Percentiles rank a stretch among this genome's conserved stretches.
Conservation (phyloP, 2,329 filamentous ascomycete species). For the Teratosphaeria zuluensis region DNA sequence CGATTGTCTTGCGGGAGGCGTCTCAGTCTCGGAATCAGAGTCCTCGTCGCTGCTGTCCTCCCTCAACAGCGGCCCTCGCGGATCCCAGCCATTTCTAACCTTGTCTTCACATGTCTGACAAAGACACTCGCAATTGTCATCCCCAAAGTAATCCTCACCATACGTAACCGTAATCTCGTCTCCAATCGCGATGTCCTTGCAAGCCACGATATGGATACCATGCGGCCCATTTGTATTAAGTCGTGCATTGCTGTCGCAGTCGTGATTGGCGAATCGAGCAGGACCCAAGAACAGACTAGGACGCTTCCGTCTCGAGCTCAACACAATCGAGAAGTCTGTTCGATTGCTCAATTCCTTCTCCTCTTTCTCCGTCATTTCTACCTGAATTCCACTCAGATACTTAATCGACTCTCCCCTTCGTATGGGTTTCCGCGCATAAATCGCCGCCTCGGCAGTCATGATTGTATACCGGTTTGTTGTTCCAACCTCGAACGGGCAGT, state of each 20-base stretch:
- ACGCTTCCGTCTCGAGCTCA: slow-evolving; percentile 83
- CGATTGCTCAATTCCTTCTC: slow-evolving; percentile 74
- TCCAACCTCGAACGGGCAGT: slow-evolving; percentile 90
- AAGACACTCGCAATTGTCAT: slow-evolving; percentile 88
- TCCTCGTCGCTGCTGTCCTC: slow-evolving; percentile 28
- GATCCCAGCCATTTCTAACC: slow-evolving; percentile 73
- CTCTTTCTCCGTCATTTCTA: slow-evolving; percentile 85
- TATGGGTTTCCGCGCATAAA: slow-evolving; percentile 72
- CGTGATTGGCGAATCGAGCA: slow-evolving; percentile 93
- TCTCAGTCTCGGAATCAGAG: slow-evolving; percentile 22
- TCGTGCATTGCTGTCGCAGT: slow-evolving; percentile 85
- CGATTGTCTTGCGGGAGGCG: background rate
- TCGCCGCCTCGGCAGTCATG: slow-evolving; percentile 74
- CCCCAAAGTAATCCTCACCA: slow-evolving; percentile 90
- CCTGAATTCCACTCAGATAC: slow-evolving; percentile 83
- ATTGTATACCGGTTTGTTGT: slow-evolving; percentile 94
- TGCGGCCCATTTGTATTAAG: slow-evolving; percentile 74
- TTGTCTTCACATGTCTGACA: slow-evolving; percentile 76
- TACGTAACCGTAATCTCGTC: slow-evolving; percentile 97
- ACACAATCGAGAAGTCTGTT: slow-evolving; percentile 94
- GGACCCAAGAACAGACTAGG: slow-evolving; percentile 90
- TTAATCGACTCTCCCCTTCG: slow-evolving; percentile 77
- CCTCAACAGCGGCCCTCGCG: slow-evolving; percentile 23
- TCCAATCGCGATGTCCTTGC: slow-evolving; percentile 68
- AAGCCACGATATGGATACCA: slow-evolving; percentile 83